Base-by-base conservation (phyloP, 768 basidiomycete species). In the Udeniomyces megalosporus region DNA sequence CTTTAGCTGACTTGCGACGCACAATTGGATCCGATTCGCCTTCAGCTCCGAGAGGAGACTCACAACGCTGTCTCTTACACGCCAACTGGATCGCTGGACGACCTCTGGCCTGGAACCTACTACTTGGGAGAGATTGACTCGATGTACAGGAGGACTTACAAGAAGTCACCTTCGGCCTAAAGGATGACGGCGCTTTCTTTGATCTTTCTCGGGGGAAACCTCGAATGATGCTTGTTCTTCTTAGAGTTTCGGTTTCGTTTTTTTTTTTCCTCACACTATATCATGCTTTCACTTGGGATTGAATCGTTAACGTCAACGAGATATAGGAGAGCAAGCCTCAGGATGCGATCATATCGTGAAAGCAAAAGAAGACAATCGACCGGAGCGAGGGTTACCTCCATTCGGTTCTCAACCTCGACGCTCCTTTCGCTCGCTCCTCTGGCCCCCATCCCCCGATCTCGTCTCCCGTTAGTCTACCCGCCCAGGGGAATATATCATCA, bases 71-170 rank as follows among this genome's bases (percentile, higher is more conserved):
- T 79, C 28, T 78, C 82, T 68, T 99, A 87, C 77, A 80, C 80
- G 3, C 95, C 95, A 14, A 79, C 81, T 55, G 95, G 95, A 50
- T 83, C 82, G 26, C 74, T 91, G 62, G 86, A 91, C 65, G 85
- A 95, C 80, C 85, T 99, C 74, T 91, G 88, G 86, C 84, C 86
- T 3, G 91, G 91, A 49, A 78, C 85, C 22, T 97, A 85, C 78
- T 97, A 96, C 80, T 85, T 99, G 67, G 84, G 84, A 66, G 80
- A 78, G 71, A 84, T 93, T 69, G 95, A 97, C 76, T 76, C 78
- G 69, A 91, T 91, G 76, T 91, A 84, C 81, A 79, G 95, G 69
- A 81, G 95, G 72, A 89, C 85, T 74, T 99, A 99, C 75, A 75
- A 57, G 55, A 46, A 29, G 42, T 35, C 38, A 17, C 38, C 38